phyloP scores from a whole-genome alignment of 1,284 basidiomycete genomes.

The Omphalotus olearius region DNA sequence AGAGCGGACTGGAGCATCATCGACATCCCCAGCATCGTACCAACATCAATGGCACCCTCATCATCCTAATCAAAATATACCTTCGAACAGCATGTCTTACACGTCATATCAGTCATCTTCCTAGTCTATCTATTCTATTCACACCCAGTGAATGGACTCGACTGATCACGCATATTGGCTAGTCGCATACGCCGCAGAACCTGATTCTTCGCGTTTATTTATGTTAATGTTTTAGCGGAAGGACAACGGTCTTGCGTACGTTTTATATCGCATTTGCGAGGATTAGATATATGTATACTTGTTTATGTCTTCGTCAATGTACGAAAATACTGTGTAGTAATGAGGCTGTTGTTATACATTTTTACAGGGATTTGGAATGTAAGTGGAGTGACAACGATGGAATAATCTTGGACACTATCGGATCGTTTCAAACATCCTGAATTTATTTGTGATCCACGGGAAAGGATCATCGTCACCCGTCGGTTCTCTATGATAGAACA shows the following conservation, averaged over 20 bases:
- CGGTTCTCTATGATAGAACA: conserved; percentile 31
- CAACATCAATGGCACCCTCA: conserved; percentile 13
- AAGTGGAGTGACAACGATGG: neutral
- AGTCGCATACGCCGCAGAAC: neutral
- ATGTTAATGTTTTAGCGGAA: too few relatives aligned
- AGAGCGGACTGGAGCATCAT: conserved; percentile 7
- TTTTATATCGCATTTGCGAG: neutral
- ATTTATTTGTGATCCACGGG: conserved; percentile 58
- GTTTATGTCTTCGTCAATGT: conserved; percentile 1
- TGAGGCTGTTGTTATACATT: neutral
- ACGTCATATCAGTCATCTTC: conserved; percentile 7
- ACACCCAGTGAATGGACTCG: neutral
- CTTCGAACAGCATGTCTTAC: neutral
- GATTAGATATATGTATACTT: neutral
- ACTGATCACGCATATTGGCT: neutral
- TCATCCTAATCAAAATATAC: conserved; percentile 14
- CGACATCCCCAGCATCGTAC: conserved; percentile 5
- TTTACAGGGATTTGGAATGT: neutral
- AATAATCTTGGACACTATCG: conserved; percentile 36
- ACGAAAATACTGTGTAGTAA: neutral
- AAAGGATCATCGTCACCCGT: conserved; percentile 60
- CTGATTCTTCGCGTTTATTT: too few relatives aligned
- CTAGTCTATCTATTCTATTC: neutral
- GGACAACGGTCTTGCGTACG: too few relatives aligned
- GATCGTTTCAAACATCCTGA: conserved; percentile 77